Base-by-base conservation (phyloP, 805 yeast genomes). In the Ogataea corticis region DNA sequence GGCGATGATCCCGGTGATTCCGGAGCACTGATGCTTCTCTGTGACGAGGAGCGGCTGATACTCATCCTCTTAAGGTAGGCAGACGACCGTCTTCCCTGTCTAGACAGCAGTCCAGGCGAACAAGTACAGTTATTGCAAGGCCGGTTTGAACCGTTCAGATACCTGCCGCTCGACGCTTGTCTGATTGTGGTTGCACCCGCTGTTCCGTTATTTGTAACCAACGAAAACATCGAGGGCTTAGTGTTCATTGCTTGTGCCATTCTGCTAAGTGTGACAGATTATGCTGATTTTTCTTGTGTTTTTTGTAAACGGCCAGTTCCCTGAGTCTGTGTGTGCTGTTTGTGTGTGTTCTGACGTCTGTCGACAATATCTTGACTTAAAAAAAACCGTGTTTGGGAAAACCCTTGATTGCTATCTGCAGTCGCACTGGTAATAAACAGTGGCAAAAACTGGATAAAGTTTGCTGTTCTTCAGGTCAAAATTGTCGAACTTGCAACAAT, bases 111-210 rank as follows among this genome's bases (percentile, higher is more conserved):
- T 3, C 96, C 96, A 4, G 94, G 94, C 0, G 92, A 85, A 62
- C 95, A 87, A 2, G 89, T 85, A 69, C 96, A 87, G 67, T 86
- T 82, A 38, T 77, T 72, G 62, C 94, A 87, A 12, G 79, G 77
- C 59, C 79, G 70, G 32, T 49, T 51, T n/a, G 60, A 41, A 6
- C 58, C 49, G 37, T 48, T 46, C 9, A 45, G 18, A 21, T 44
- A 45, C 29, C 58, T 44, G 35, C 49, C 61, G n/a, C 43, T 50
- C 11, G 60, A 38, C 12, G 63, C 57, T 31, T 61, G 57, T 19
- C 55, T 51, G 28, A 58, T 52, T 1, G 67, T 58, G 3, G 68
- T 60, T 25, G 63, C 65, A 18, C 67, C 65, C 12, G 63, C 47
- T 15, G 67, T 49, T 21, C 60, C 60, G 33, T 59, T 62, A 33